phyloP scores from a whole-genome alignment of 441 rosid species.

The Brassica balearica region DNA sequence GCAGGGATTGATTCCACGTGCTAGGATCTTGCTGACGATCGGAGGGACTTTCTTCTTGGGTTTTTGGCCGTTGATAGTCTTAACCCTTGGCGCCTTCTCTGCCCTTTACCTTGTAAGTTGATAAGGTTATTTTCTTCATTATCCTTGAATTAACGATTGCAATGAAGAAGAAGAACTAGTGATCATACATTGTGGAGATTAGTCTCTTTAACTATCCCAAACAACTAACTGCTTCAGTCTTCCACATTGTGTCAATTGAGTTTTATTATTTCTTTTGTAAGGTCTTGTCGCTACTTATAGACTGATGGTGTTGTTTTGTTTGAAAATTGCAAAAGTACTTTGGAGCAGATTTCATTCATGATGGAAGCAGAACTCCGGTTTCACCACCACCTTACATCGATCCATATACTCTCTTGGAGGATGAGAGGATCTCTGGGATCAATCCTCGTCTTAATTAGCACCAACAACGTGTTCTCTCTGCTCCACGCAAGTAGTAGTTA shows the following conservation, averaged over 20 bases:
- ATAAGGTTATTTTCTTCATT: no score
- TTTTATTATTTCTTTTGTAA: background rate
- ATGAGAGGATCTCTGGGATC: conserved; percentile 78
- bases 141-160: no score
- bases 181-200: no score
- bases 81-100: conserved; percentile 70
- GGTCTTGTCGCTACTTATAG: background rate
- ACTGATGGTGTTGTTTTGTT: conserved; percentile 15
- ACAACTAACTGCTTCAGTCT: no score
- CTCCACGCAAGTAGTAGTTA: no score
- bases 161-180: no score
- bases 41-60: conserved; percentile 96
- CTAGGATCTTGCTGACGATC: conserved; percentile 73
- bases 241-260: no score
- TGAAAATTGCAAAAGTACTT: conserved; percentile 56
- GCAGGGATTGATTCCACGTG: conserved; percentile 97
- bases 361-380: conserved; percentile 49
- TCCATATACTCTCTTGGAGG: conserved; percentile 85
- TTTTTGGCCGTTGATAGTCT: conserved; percentile 86
- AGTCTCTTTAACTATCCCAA: no score
- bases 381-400: conserved; percentile 71
- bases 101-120: conserved; percentile 79
- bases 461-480: no score
- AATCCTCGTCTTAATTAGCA: conserved; percentile 65
- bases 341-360: conserved; percentile 80